Evolutionary conservation across 2,329 filamentous ascomycete genomes (phyloP).

Genomic region (Stachybotrys chartarum): DNA sequence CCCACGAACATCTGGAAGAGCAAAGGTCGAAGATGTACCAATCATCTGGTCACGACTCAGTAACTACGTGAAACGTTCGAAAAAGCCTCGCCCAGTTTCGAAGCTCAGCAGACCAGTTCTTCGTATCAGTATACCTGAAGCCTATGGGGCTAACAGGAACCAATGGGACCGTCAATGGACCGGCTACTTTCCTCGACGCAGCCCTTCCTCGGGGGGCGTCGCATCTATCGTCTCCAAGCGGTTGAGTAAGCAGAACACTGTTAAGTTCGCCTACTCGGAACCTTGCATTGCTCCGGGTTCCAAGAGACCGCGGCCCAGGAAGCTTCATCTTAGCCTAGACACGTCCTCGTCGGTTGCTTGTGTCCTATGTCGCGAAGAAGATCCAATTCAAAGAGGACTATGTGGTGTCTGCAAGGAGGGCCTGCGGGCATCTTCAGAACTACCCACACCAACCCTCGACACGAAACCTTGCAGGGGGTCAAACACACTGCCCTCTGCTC

Average conservation of each 20-base stretch:
- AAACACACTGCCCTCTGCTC: neutral
- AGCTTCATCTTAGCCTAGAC: neutral
- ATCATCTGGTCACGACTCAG: neutral
- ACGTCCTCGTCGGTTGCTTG: neutral
- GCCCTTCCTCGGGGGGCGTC: neutral
- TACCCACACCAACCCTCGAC: neutral
- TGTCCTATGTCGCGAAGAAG: neutral
- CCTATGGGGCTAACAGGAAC: neutral
- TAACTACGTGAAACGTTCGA: neutral
- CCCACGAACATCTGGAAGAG: neutral
- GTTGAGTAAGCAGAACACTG: neutral
- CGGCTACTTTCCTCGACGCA: neutral
- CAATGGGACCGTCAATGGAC: neutral
- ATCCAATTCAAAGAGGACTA: neutral
- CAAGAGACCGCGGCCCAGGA: neutral
- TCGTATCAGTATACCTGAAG: neutral
- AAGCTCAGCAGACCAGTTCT: neutral
- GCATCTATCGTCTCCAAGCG: neutral
- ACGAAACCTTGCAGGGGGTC: neutral
- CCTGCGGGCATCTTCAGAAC: neutral
- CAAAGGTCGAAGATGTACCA: neutral
- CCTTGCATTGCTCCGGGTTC: neutral
- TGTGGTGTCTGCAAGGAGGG: neutral
- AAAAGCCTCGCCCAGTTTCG: neutral
- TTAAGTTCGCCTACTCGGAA: neutral